These are phyloP conservation scores for Chalciporus sphaerocephalus DNA, from an alignment of 768 basidiomycete genomes.

Conservation along the genomic window DNA sequence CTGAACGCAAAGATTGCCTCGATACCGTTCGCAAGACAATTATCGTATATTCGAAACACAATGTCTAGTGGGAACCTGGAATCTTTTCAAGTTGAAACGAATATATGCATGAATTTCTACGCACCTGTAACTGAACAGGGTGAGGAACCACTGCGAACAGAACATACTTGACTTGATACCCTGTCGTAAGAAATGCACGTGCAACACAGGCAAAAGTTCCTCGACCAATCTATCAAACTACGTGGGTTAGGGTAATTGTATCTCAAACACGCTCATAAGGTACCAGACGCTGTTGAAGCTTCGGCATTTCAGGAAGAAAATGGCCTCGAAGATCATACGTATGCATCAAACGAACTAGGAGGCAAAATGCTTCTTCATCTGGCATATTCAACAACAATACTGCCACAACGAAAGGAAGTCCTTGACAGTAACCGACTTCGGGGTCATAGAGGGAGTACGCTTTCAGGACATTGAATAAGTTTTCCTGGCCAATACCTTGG, in stretches of 20 bases:
- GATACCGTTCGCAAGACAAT: slow-evolving; percentile 92
- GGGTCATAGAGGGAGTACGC: slow-evolving; percentile 95
- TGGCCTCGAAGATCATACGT: slow-evolving; percentile 95
- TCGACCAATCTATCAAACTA: slow-evolving; percentile 94
- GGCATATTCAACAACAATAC: slow-evolving; percentile 96
- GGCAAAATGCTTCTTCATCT: slow-evolving; percentile 96
- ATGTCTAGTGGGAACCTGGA: slow-evolving; percentile 87
- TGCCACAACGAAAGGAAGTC: slow-evolving; percentile 93
- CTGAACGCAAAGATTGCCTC: slow-evolving; percentile 97
- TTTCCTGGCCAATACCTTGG: slow-evolving; percentile 94
- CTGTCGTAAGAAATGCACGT: slow-evolving; percentile 89
- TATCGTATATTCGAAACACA: slow-evolving; percentile 95
- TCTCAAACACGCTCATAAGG: slow-evolving; percentile 8
- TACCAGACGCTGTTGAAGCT: slow-evolving; percentile 85
- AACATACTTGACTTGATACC: slow-evolving; percentile 98
- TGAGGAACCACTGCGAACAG: slow-evolving; percentile 98
- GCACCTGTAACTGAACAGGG: slow-evolving; percentile 91
- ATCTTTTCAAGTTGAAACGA: not conserved
- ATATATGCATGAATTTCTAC: slow-evolving; percentile 13
- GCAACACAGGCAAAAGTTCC: slow-evolving; percentile 86
- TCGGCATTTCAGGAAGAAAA: slow-evolving; percentile 99
- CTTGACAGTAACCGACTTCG: slow-evolving; percentile 97
- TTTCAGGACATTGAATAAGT: slow-evolving; percentile 95
- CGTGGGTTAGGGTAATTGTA: slow-evolving; percentile 9
- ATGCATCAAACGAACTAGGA: slow-evolving; percentile 92